Conservation (phyloP, 352 stramenopile genomes). For the Phytopythium litorale region DNA sequence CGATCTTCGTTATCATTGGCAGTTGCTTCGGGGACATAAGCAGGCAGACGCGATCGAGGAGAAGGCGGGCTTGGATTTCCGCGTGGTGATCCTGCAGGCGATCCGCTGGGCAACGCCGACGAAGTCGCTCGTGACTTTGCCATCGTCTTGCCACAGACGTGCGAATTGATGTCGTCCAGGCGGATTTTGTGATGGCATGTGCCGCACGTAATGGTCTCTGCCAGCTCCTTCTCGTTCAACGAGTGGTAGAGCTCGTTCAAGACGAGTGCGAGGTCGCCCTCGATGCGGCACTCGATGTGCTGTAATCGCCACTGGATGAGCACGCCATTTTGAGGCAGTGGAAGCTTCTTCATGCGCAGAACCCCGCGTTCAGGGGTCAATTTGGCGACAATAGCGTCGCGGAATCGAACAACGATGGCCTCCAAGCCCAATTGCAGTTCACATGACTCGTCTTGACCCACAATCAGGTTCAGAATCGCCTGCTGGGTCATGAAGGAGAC, state of each 20-base stretch:
- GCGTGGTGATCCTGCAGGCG: neutral
- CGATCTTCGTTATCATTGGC: neutral
- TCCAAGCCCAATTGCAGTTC: slow-evolving; percentile 57
- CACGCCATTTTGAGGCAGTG: slow-evolving; percentile 11
- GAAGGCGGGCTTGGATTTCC: neutral
- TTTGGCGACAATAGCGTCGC: slow-evolving; percentile 41
- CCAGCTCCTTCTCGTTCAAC: slow-evolving; percentile 49
- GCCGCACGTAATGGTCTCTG: slow-evolving; percentile 48
- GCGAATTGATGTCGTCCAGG: slow-evolving; percentile 48
- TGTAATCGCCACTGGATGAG: slow-evolving; percentile 55
- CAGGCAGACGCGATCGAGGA: neutral
- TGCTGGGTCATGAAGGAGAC: slow-evolving; percentile 34
- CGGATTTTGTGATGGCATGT: slow-evolving; percentile 55
- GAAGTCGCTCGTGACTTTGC: neutral
- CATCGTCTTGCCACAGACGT: slow-evolving; percentile 27
- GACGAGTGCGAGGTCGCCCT: slow-evolving; percentile 40
- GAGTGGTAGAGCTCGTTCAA: slow-evolving; percentile 54
- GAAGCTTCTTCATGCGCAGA: slow-evolving; percentile 39
- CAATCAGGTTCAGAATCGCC: slow-evolving; percentile 44
- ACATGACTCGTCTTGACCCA: slow-evolving; percentile 28
- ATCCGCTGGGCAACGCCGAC: neutral
- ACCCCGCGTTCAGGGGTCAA: slow-evolving; percentile 54
- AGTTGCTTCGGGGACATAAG: neutral
- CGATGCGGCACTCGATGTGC: slow-evolving; percentile 32
- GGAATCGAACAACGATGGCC: slow-evolving; percentile 36